Conservation (phyloP, 768 basidiomycete species). For the Crassisporium funariophilum region DNA sequence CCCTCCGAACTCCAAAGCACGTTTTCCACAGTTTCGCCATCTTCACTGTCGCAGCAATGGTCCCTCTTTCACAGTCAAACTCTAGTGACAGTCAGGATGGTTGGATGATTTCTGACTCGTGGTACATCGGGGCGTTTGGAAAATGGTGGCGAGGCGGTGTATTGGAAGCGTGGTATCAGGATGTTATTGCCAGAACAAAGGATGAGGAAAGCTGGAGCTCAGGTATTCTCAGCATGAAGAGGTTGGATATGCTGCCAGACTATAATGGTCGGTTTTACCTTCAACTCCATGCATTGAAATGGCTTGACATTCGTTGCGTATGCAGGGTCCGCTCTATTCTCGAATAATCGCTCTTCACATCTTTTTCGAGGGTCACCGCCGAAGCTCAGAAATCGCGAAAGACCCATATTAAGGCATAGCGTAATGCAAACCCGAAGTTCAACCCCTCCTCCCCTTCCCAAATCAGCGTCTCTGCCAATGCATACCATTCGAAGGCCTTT, state of each 20-base stretch:
- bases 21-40: constrained; percentile 85
- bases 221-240: constrained; percentile 76
- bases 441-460: constrained; percentile 83
- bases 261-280: constrained; percentile 54
- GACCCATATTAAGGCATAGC: constrained; percentile 44
- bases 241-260: constrained; percentile 68
- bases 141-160: constrained; percentile 87
- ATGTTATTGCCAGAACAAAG: constrained; percentile 61
- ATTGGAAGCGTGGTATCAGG: constrained; percentile 80
- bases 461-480: constrained; percentile 77
- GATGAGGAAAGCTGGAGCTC: constrained; percentile 78
- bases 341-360: constrained; percentile 45
- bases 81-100: constrained; percentile 43
- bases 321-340: constrained; percentile 53
- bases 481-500: constrained; percentile 57
- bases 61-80: constrained; percentile 51
- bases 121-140: constrained; percentile 91
- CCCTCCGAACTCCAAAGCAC: constrained; percentile 88
- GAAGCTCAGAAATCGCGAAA: constrained; percentile 58
- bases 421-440: constrained; percentile 54
- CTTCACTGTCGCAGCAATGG: constrained; percentile 82
- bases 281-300: constrained; percentile 3
- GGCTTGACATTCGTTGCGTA: constrained; percentile 4
- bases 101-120: constrained; percentile 69
- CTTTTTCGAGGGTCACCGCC: constrained; percentile 53